Base-by-base conservation (phyloP, 139 green algal genomes). In the Dunaliella sp. region DNA sequence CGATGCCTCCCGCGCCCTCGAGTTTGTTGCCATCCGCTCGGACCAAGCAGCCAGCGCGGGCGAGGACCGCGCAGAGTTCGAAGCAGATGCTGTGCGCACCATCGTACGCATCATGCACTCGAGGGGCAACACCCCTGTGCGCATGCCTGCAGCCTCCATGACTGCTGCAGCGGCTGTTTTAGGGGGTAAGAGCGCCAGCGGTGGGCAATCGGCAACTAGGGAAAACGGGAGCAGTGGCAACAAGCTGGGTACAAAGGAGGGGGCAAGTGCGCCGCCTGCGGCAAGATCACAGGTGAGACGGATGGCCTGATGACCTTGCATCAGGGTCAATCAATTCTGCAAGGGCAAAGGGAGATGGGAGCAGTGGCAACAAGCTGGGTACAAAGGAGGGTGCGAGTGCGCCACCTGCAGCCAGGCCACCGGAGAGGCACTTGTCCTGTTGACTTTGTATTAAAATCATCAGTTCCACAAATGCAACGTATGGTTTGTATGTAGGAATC, bases 11-110 rank as follows among this genome's bases (percentile, higher is more conserved):
- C 59, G 80, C 1, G 80, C 85, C 22, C 72, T 88, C 3, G 85
- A 88, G 80, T 86, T 78, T 36, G 72, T 86, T 25, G 58, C 58
- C 24, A 81, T 85, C 48, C 75, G 80, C 73, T 38, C 36, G 36
- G 73, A 80, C 25, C 57, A 57, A 1, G 79, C 81, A 32, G 31
- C 37, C 32, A 77, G 82, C n/a, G 38, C 30, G 0, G 65, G 48
- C n/a, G 77, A 83, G 72, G 85, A 85, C 21, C 36, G 59, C 28
- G 28, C 3, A 37, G 77, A 87, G 57, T 83, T 87, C 77, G 85
- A 84, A 48, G 35, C 35, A 2, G 78, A 83, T 28, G 78, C 85
- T 1, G 58, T 81, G 25, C 36, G 48, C 78, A 75, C 32, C 12
- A 30, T 88, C 32, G 48, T 88, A 22, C 31, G 35, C 57, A 57